These are phyloP conservation scores for Graphiopsis chlorocephala DNA, from an alignment of 2,329 filamentous ascomycete genomes.

Conservation along the genomic window DNA sequence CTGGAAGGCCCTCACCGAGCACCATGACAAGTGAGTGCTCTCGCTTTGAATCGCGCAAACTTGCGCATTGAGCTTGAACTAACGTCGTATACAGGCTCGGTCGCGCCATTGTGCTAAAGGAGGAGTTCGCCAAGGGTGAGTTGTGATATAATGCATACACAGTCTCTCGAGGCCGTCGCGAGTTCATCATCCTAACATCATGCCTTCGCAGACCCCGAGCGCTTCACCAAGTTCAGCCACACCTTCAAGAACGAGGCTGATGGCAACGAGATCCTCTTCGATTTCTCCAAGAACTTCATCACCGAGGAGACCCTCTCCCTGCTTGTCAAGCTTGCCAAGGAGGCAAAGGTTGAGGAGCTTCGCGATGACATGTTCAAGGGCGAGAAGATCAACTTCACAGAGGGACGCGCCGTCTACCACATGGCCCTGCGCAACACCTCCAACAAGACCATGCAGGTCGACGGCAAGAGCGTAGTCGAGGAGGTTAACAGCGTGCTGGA, in stretches of 20 bases:
- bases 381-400: conserved; percentile 99
- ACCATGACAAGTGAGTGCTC: conserved; percentile 63
- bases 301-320: conserved; percentile 87
- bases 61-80: not conserved
- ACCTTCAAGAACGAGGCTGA: conserved; percentile 78
- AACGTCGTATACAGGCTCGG: conserved; percentile 52
- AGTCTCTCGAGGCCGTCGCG: not conserved
- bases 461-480: conserved; percentile 90
- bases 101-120: conserved; percentile 87
- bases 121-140: conserved; percentile 70
- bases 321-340: conserved; percentile 83
- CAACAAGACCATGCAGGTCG: conserved; percentile 77
- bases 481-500: conserved; percentile 87
- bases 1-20: conserved; percentile 87
- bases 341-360: conserved; percentile 87
- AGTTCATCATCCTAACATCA: not conserved
- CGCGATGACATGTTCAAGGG: conserved; percentile 97
- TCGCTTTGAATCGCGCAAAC: not conserved
- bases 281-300: conserved; percentile 99
- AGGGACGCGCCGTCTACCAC: conserved; percentile 94
- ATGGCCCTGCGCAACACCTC: conserved; percentile 86
- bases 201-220: conserved; percentile 62
- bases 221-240: conserved; percentile 86
- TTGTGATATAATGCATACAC: not conserved
- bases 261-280: conserved; percentile 85